Evolutionary conservation across 345 rosid genomes (phyloP).

Genomic region (Salix udensis): DNA sequence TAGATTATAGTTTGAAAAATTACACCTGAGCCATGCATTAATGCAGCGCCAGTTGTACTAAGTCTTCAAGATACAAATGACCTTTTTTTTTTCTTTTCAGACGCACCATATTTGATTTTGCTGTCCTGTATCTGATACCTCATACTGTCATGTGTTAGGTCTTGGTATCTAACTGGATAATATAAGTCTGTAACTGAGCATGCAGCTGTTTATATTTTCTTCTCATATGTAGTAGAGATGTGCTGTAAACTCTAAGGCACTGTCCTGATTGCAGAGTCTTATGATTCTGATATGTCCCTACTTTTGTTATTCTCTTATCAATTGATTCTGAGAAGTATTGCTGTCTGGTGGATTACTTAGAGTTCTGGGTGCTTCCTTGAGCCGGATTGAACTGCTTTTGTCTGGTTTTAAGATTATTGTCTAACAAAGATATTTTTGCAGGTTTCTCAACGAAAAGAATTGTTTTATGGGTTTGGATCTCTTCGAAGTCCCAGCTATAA

Average conservation of each 20-base stretch:
- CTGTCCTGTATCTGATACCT: background rate
- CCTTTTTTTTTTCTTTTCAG: background rate
- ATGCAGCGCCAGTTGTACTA: no score
- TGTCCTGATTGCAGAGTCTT: no score
- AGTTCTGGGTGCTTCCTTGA: no score
- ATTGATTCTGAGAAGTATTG: no score
- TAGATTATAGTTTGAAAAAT: no score
- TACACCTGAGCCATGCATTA: no score
- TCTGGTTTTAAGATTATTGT: slow-evolving; percentile 7
- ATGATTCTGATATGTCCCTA: background rate
- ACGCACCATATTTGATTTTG: background rate
- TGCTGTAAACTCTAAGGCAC: no score
- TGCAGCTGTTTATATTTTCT: background rate
- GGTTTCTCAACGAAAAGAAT: slow-evolving; percentile 41
- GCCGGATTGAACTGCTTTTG: no score
- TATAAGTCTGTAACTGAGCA: background rate
- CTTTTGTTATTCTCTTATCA: background rate
- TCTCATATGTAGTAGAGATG: no score
- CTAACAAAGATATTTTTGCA: slow-evolving; percentile 30
- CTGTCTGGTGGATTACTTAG: no score
- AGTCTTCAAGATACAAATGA: background rate
- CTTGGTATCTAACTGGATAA: background rate
- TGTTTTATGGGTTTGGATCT: slow-evolving; percentile 43
- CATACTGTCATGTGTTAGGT: background rate
- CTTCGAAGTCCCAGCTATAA: slow-evolving; percentile 36